These are phyloP conservation scores for Bathelium albidoporum DNA, from an alignment of 495 filamentous ascomycete species.

Conservation along the genomic window DNA sequence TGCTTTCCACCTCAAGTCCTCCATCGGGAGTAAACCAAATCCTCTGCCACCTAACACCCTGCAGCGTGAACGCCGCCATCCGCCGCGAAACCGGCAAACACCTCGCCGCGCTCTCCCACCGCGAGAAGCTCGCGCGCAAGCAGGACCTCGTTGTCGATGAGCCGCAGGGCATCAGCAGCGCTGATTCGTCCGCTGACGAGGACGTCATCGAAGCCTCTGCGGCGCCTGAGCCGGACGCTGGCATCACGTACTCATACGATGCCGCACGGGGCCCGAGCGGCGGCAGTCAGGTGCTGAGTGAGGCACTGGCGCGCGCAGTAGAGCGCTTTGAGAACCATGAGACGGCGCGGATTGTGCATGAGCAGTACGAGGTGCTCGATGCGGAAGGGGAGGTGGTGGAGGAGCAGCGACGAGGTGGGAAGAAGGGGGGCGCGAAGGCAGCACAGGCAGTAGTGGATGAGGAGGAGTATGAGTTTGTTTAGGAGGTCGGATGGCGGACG, in stretches of 20 bases:
- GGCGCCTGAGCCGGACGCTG: slow-evolving; percentile 33
- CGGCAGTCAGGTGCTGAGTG: slow-evolving; percentile 45
- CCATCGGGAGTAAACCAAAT: not conserved
- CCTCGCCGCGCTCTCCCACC: slow-evolving; percentile 26
- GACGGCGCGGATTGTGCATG: slow-evolving; percentile 46
- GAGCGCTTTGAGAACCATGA: slow-evolving; percentile 46
- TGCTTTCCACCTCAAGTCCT: not conserved
- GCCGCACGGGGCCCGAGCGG: slow-evolving; percentile 33
- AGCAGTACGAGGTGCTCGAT: slow-evolving; percentile 48
- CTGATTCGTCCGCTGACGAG: slow-evolving; percentile 25
- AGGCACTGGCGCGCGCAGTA: slow-evolving; percentile 44
- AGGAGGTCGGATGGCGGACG: not conserved
- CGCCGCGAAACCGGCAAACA: slow-evolving; percentile 27
- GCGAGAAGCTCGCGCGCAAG: slow-evolving; percentile 33
- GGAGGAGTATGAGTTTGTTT: slow-evolving; percentile 4
- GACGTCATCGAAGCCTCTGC: slow-evolving; percentile 35
- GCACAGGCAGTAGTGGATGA: not conserved
- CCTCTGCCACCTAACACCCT: not conserved
- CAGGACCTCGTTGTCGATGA: slow-evolving; percentile 24
- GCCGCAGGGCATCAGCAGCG: slow-evolving; percentile 9
- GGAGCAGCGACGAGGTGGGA: slow-evolving; percentile 8
- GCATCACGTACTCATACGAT: slow-evolving; percentile 40
- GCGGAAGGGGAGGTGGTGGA: slow-evolving; percentile 29
- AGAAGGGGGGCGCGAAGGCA: slow-evolving; percentile 16
- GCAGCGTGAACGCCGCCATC: slow-evolving; percentile 14